A percentile compares a stretch with the other conserved stretches of the same genome.
Conservation (phyloP, 306 rosid genomes). For the Oemleria cerasiformis region DNA sequence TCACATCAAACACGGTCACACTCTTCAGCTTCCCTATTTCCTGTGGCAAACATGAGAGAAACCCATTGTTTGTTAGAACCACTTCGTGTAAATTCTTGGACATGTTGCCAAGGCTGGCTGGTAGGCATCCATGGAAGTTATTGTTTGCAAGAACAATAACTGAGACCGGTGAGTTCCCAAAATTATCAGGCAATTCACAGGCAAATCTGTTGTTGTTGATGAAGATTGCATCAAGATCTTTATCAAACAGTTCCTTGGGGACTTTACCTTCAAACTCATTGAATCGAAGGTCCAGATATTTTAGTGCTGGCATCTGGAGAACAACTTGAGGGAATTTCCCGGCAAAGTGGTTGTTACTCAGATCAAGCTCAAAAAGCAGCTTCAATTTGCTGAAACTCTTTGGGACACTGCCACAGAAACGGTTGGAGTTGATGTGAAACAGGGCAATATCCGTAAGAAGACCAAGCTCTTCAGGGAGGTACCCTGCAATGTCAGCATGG, state of each 20-base stretch:
- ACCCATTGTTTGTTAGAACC: conserved; percentile 41
- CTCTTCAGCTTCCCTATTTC: conserved; percentile 58
- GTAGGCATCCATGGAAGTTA: conserved; percentile 61
- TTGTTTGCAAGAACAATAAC: conserved; percentile 74
- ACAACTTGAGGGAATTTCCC: conserved; percentile 62
- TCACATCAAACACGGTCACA: conserved; percentile 58
- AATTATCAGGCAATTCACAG: conserved; percentile 47
- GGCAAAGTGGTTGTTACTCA: conserved; percentile 63
- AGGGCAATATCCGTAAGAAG: conserved; percentile 48
- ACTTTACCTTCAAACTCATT: conserved; percentile 68
- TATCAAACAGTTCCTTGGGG: conserved; percentile 54
- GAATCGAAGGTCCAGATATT: conserved; percentile 63
- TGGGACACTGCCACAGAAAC: conserved; percentile 67
- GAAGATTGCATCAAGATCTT: conserved; percentile 68
- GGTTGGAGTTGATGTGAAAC: conserved; percentile 63
- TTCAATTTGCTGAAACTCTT: conserved; percentile 37
- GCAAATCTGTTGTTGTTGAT: conserved; percentile 57
- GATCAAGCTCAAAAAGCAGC: conserved; percentile 57
- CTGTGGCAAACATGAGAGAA: conserved; percentile 54
- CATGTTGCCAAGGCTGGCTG: conserved; percentile 68
- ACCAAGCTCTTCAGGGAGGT: conserved; percentile 65
- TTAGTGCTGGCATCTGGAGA: conserved; percentile 43
- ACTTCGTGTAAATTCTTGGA: conserved; percentile 54
- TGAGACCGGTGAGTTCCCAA: conserved; percentile 67
- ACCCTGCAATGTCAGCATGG: conserved; percentile 70